A percentile compares a stretch with the other conserved stretches of the same genome.
Evolutionary conservation across 164 flowering plant genomes (phyloP).

Genomic region (Macadamia integrifolia): DNA sequence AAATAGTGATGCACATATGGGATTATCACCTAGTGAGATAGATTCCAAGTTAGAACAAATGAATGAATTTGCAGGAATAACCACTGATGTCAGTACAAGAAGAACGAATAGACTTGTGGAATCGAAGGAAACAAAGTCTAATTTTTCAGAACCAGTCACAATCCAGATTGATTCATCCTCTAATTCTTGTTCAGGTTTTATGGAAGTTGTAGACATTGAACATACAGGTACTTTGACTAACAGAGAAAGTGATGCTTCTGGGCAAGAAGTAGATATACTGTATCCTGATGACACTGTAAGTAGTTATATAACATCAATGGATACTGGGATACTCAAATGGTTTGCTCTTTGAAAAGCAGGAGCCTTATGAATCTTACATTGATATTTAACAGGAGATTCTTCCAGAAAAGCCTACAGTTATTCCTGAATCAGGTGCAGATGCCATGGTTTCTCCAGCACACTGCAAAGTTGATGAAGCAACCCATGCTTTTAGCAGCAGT

Average conservation of each 20-base stretch:
- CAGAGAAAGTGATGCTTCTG: slow-evolving; percentile 5
- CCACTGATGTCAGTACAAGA: background rate
- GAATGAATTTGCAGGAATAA: background rate
- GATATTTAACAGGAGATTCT: no score
- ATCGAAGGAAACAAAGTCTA: slow-evolving; percentile 11
- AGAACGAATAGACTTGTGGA: background rate
- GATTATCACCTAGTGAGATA: slow-evolving; percentile 3
- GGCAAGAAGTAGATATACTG: slow-evolving; percentile 4
- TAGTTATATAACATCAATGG: no score
- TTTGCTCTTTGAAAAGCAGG: no score
- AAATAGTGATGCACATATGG: background rate
- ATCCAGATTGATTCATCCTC: slow-evolving; percentile 8
- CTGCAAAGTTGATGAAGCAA: background rate
- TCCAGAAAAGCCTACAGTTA: no score
- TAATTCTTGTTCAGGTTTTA: background rate
- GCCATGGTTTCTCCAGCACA: no score
- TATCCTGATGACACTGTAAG: background rate
- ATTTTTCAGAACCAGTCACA: background rate
- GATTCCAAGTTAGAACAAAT: background rate
- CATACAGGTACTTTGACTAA: slow-evolving; percentile 6
- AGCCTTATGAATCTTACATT: no score
- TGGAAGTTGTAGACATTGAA: slow-evolving; percentile 13
- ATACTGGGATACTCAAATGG: no score
- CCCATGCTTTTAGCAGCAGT: background rate
- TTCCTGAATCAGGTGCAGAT: no score